These are phyloP conservation scores for Melanomma pulvis-pyrius DNA, from an alignment of 495 filamentous ascomycete genomes.

Conservation along the genomic window DNA sequence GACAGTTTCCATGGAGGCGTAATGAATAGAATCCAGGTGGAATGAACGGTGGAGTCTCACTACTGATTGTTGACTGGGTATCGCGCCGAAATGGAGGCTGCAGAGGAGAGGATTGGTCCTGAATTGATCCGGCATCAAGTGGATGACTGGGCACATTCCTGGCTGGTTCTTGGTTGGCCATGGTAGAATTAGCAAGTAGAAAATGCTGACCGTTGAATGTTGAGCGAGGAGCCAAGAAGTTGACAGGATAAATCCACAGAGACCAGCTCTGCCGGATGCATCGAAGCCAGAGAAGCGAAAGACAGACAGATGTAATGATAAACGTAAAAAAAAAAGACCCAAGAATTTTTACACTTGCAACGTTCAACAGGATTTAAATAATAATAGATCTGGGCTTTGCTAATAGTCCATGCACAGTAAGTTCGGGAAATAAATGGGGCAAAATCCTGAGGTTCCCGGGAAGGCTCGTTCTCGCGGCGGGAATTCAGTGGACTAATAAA, in stretches of 20 bases:
- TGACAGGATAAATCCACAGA: neutral
- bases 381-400: no score
- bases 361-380: no score
- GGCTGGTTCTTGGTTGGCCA: neutral
- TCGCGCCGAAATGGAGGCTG: constrained; percentile 4
- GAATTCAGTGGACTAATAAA: neutral
- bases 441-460: neutral
- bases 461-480: neutral
- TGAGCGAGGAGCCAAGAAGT: neutral
- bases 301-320: no score
- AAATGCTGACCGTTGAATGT: neutral
- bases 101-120: neutral
- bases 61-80: constrained; percentile 7
- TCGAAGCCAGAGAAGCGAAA: neutral
- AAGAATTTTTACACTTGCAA: no score
- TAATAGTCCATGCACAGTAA: no score
- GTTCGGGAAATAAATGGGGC: neutral
- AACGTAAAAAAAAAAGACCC: no score
- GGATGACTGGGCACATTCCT: neutral
- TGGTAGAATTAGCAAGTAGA: neutral
- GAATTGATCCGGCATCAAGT: neutral
- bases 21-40: constrained; percentile 14
- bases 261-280: neutral
- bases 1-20: constrained; percentile 26
- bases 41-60: neutral